Conservation (phyloP, 2,329 filamentous ascomycete genomes). For the Leptosphaerulina australis region DNA sequence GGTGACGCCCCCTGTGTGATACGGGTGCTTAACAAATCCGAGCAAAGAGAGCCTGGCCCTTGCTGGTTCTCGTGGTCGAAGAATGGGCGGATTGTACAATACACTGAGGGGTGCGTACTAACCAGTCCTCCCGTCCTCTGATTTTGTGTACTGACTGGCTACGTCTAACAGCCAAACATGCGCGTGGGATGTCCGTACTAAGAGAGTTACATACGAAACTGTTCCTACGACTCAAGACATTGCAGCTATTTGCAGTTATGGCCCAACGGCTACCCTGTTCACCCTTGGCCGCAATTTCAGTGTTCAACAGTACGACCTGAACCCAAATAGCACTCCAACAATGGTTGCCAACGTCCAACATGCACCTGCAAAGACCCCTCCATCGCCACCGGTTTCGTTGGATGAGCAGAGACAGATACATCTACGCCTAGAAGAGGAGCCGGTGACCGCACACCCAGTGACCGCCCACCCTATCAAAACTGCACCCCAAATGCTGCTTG, state of each 20-base stretch:
- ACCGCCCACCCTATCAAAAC: conserved; percentile 38
- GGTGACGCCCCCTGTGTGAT: conserved; percentile 84
- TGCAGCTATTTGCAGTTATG: conserved; percentile 83
- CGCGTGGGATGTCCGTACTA: conserved; percentile 98
- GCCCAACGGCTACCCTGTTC: conserved; percentile 88
- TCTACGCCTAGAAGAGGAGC: conserved; percentile 33
- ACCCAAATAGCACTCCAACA: conserved; percentile 68
- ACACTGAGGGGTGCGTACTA: conserved; percentile 78
- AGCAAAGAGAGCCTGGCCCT: conserved; percentile 73
- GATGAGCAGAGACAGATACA: conserved; percentile 66
- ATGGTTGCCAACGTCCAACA: conserved; percentile 90
- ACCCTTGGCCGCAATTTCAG: conserved; percentile 87
- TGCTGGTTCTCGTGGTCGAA: conserved; percentile 99
- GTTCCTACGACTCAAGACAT: conserved; percentile 86
- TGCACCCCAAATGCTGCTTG: conserved; percentile 46
- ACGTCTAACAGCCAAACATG: conserved; percentile 70
- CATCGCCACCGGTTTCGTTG: conserved; percentile 81
- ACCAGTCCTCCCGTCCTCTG: conserved; percentile 17
- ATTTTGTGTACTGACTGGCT: conserved; percentile 29
- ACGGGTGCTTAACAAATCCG: conserved; percentile 79
- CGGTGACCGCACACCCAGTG: conserved; percentile 42
- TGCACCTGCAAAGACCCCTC: conserved; percentile 75
- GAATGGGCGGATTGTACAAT: conserved; percentile 94
- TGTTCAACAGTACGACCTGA: conserved; percentile 93
- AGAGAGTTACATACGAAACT: conserved; percentile 87